Evolutionary conservation across 441 rosid species (phyloP).

Genomic region (Erodium trifolium): DNA sequence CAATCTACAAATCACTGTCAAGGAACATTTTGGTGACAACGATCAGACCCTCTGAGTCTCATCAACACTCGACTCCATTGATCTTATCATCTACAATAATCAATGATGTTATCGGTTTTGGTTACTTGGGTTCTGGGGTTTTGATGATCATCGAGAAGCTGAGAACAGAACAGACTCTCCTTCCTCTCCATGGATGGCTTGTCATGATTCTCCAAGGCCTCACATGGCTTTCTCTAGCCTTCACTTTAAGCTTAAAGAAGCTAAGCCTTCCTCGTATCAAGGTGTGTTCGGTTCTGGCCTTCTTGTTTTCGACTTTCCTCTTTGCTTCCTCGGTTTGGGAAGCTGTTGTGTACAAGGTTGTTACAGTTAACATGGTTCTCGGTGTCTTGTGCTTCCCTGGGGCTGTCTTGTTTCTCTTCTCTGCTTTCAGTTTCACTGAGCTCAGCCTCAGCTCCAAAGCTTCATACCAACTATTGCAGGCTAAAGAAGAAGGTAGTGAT

Average conservation of each 20-base stretch:
- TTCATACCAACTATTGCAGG: not conserved
- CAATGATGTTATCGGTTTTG: constrained; percentile 28
- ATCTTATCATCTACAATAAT: constrained; percentile 22
- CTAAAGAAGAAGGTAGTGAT: constrained; percentile 14
- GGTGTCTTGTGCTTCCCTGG: constrained; percentile 27
- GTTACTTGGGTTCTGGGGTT: constrained; percentile 25
- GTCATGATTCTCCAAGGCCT: constrained; percentile 30
- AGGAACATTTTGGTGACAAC: constrained; percentile 1
- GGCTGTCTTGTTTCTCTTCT: constrained; percentile 23
- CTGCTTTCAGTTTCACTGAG: constrained; percentile 13
- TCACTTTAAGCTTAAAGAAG: constrained; percentile 19
- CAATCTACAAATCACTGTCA: constrained; percentile 15
- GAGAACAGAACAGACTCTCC: constrained; percentile 15
- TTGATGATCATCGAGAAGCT: constrained; percentile 22
- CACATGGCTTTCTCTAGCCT: constrained; percentile 29
- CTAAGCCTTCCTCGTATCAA: constrained; percentile 13
- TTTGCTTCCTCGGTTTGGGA: constrained; percentile 24
- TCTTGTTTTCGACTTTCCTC: constrained; percentile 31
- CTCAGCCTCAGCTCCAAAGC: constrained; percentile 4
- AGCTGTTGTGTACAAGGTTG: constrained; percentile 17
- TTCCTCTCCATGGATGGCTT: constrained; percentile 18
- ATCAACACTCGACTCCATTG: constrained; percentile 7
- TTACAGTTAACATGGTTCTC: constrained; percentile 17
- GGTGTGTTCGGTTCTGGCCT: constrained; percentile 21
- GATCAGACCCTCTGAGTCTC: constrained; percentile 5